Conservation (phyloP, 306 rosid genomes). For the Canavalia ensiformis region DNA sequence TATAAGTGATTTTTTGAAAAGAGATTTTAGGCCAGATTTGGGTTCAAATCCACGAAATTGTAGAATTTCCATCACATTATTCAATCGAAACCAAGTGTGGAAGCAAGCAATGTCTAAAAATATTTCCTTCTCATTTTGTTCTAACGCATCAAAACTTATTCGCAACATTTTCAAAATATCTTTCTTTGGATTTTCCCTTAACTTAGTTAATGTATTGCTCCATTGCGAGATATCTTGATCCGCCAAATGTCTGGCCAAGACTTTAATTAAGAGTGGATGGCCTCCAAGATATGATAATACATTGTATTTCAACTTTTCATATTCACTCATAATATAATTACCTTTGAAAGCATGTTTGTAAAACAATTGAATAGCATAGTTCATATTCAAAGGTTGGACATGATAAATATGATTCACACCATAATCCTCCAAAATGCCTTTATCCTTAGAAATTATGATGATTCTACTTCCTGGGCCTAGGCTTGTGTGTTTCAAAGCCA, state of each 20-base stretch:
- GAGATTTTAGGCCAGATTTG: background rate
- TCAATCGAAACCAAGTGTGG: accelerated
- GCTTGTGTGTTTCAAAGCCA: background rate
- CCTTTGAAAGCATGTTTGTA: background rate
- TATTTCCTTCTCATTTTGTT: background rate
- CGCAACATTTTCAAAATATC: constrained; percentile 17
- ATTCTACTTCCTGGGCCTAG: no score
- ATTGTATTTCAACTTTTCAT: background rate
- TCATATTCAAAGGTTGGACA: background rate
- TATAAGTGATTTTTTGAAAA: background rate
- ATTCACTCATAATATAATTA: background rate
- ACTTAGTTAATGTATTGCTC: constrained; percentile 37
- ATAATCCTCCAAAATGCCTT: no score
- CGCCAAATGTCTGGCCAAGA: constrained; percentile 38
- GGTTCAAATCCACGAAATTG: background rate
- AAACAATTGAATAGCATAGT: background rate
- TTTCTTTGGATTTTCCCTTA: background rate
- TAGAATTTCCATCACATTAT: background rate
- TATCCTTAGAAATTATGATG: no score
- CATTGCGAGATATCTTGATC: constrained; percentile 4
- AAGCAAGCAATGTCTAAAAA: constrained; percentile 30
- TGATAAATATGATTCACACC: no score
- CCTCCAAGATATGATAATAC: background rate
- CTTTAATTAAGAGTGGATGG: constrained; percentile 43
- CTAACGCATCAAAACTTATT: background rate